phyloP scores from a whole-genome alignment of 805 yeast genomes.

The Helenozyma baotianmanensis region DNA sequence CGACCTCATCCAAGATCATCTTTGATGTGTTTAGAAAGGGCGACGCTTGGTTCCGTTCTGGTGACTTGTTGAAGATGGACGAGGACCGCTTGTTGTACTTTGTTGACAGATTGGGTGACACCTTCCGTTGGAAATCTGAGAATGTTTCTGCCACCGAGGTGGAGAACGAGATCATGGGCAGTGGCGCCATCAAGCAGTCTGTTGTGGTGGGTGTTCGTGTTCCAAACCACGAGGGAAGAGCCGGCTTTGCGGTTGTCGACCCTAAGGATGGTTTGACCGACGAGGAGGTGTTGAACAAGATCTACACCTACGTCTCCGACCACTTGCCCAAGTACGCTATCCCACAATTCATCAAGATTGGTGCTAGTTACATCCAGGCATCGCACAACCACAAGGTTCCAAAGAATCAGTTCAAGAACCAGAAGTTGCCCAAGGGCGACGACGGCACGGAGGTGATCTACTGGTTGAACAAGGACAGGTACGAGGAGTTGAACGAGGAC shows the following conservation, averaged over 20 bases:
- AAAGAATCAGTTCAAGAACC: slow-evolving; percentile 64
- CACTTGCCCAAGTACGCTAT: slow-evolving; percentile 79
- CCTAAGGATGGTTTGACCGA: slow-evolving; percentile 33
- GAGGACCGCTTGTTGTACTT: slow-evolving; percentile 68
- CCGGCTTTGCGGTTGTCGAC: slow-evolving; percentile 81
- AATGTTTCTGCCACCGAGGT: slow-evolving; percentile 93
- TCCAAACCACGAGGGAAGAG: slow-evolving; percentile 89
- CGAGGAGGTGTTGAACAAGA: slow-evolving; percentile 21
- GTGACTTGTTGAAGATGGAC: slow-evolving; percentile 74
- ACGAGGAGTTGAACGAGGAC: slow-evolving; percentile 50
- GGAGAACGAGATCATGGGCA: slow-evolving; percentile 63
- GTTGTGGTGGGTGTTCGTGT: slow-evolving; percentile 86
- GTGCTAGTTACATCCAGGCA: slow-evolving; percentile 47
- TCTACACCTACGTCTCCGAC: slow-evolving; percentile 24
- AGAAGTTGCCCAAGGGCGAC: slow-evolving; percentile 63
- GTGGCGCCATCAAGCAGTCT: slow-evolving; percentile 50
- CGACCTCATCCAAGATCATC: slow-evolving; percentile 71
- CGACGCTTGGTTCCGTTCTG: slow-evolving; percentile 88
- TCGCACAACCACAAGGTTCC: slow-evolving; percentile 82
- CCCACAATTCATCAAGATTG: slow-evolving; percentile 77
- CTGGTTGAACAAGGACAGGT: slow-evolving; percentile 60
- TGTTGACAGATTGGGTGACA: slow-evolving; percentile 91
- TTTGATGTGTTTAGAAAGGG: slow-evolving; percentile 75
- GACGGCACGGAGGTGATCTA: slow-evolving; percentile 57
- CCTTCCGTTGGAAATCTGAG: slow-evolving; percentile 95